Evolutionary conservation across 164 flowering plant genomes (phyloP), one percentile per base, ranked within the genome.

Genomic region (Macadamia integrifolia): DNA sequence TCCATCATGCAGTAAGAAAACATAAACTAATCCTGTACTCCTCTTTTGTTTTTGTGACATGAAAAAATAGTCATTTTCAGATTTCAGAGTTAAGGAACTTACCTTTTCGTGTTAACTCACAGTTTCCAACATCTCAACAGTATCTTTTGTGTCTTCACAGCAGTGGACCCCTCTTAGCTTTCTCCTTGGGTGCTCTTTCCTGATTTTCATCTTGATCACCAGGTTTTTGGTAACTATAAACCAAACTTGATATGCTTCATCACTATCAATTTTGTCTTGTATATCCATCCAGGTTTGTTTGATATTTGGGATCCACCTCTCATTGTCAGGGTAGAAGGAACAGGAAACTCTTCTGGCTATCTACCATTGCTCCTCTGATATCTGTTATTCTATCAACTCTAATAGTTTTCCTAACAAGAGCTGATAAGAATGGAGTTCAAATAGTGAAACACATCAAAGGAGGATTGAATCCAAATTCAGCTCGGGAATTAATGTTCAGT

Each of bases 261-360:
- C 40, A 35, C 23, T 23, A 35, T 35, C 40, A 35, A 5, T 35
- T 35, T 35, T 35, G 40, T 2, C 40, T 35, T 35, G 23, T 23
- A 23, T 49, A 52, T 42, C 13, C 3, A 23, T 14, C 5, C 32
- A 43, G 30, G 1, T 46, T 46, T 46, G 42, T 64, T 28, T 46
- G 13, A 46, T 8, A 13, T 0, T n/a, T 61, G 48, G n/a, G 0
- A 35, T 50, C n/a, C 32, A 6, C 8, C 17, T 48, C 18, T 11
- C 4, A 32, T 71, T 59, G 9, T 60, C 73, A 80, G 98, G 92
- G 94, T 0, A 86, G 77, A 65, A 92, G 76, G 67, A 83, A 84
- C 78, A 90, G 78, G 76, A 92, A 85, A 59, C 80, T 90, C 48
- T 92, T 87, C 79, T 92, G 98, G 98, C 49, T 92, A 58, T 82